Evolutionary conservation across 208 protist species (phyloP).

Genomic region (Acanthamoeba royreba): DNA sequence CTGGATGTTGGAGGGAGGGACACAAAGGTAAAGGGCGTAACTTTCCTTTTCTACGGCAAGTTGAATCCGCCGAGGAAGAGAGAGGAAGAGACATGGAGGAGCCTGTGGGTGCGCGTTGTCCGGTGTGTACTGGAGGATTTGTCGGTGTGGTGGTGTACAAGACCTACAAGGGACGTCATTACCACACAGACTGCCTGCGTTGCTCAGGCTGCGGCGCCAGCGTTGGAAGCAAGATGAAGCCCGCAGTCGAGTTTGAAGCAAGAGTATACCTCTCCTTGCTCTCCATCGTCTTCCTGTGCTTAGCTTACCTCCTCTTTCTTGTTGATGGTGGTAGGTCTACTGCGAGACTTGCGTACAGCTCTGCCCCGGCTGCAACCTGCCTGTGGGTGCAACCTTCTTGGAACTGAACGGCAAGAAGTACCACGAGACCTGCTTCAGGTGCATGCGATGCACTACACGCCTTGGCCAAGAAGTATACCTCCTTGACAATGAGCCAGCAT

Average conservation of each 20-base stretch:
- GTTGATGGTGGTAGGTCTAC: background rate
- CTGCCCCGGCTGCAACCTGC: background rate
- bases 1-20: too few relatives aligned
- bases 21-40: too few relatives aligned
- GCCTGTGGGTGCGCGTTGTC: too few relatives aligned
- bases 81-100: too few relatives aligned
- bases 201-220: background rate
- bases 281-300: background rate
- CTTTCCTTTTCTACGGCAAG: too few relatives aligned
- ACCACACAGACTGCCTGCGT: background rate
- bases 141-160: background rate
- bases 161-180: background rate
- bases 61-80: too few relatives aligned
- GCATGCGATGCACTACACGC: background rate
- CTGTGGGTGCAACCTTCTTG: background rate
- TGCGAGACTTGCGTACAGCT: background rate
- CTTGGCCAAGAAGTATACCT: background rate
- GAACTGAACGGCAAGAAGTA: background rate
- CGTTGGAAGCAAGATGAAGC: background rate
- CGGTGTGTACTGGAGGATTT: background rate
- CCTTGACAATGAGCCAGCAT: background rate
- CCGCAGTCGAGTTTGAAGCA: background rate
- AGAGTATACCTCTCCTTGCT: background rate
- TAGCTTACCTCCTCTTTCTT: background rate
- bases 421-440: background rate